These are phyloP conservation scores for Bacidia gigantensis DNA, from an alignment of 495 filamentous ascomycete species.

Conservation along the genomic window DNA sequence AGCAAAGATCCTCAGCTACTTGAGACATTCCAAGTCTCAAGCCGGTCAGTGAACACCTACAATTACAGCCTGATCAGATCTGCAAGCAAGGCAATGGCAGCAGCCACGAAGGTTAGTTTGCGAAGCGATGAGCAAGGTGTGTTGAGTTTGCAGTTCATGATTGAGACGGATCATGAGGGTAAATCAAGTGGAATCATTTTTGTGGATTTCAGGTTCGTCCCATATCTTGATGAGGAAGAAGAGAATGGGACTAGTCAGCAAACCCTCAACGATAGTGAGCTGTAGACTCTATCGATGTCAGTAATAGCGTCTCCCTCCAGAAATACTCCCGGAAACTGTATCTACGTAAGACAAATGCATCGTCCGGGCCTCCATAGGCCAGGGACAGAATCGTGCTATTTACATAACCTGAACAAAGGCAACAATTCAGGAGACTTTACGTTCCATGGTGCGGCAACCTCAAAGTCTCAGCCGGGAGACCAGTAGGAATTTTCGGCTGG, in stretches of 20 bases:
- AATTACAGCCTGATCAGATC: conserved; percentile 74
- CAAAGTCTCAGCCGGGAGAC: neutral
- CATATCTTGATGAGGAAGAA: conserved; percentile 48
- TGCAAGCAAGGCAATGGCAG: conserved; percentile 74
- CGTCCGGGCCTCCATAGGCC: too few relatives aligned
- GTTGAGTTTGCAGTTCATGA: conserved; percentile 91
- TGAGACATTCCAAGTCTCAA: conserved; percentile 57
- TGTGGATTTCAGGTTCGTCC: conserved; percentile 68
- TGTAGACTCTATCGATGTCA: too few relatives aligned
- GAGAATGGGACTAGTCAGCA: too few relatives aligned
- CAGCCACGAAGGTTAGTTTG: conserved; percentile 84
- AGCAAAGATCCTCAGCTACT: conserved; percentile 56
- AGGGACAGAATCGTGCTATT: too few relatives aligned
- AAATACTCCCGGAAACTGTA: too few relatives aligned
- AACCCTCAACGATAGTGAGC: too few relatives aligned
- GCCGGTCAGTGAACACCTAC: conserved; percentile 37
- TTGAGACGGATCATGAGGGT: conserved; percentile 38
- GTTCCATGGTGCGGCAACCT: neutral
- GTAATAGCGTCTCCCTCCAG: too few relatives aligned
- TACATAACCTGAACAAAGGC: neutral
- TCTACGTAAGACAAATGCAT: too few relatives aligned
- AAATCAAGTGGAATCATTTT: conserved; percentile 39
- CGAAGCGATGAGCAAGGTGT: conserved; percentile 78
- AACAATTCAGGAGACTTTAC: neutral
- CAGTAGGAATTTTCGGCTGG: neutral